phyloP scores from a whole-genome alignment of 352 stramenopile genomes.

The Globisporangium rhizosaccharum region DNA sequence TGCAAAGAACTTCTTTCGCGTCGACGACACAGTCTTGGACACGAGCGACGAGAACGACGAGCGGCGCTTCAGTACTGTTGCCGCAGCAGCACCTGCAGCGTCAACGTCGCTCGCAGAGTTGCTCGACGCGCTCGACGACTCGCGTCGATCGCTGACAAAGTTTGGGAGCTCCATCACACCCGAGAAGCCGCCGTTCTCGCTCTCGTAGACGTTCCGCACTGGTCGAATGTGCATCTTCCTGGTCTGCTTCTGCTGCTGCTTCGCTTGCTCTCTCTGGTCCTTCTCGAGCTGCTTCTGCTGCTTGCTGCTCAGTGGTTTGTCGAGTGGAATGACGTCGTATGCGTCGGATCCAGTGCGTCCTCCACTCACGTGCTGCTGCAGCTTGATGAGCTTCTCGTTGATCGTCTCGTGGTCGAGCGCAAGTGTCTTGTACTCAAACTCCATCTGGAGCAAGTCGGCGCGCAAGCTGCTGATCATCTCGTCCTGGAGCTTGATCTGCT shows the following conservation, averaged over 20 bases:
- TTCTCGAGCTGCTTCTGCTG: conserved; percentile 27
- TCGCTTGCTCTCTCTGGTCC: conserved; percentile 13
- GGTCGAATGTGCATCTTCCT: conserved; percentile 26
- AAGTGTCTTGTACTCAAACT: conserved; percentile 61
- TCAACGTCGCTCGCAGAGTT: neutral
- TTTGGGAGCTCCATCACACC: conserved; percentile 65
- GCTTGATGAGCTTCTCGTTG: conserved; percentile 24
- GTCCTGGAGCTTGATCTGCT: conserved; percentile 37
- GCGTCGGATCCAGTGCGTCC: conserved; percentile 6
- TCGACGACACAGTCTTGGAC: conserved; percentile 52
- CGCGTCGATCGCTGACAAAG: conserved; percentile 22
- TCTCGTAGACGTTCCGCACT: conserved; percentile 18
- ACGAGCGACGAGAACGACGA: conserved; percentile 39
- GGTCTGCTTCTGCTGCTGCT: conserved; percentile 4
- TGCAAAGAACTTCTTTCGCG: conserved; percentile 41
- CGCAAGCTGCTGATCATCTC: conserved; percentile 47
- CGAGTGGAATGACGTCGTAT: conserved; percentile 47
- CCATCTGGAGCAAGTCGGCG: conserved; percentile 54
- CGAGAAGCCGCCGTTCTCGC: conserved; percentile 32
- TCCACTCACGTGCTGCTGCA: conserved; percentile 21
- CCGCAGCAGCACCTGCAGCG: neutral
- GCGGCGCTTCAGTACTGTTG: conserved; percentile 7
- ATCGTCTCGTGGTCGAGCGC: conserved; percentile 33
- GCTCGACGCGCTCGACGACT: conserved; percentile 9
- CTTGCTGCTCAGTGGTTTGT: conserved; percentile 18